Evolutionary conservation across 148 eudicot genomes (phyloP).

Genomic region (Linanthus parryae): DNA sequence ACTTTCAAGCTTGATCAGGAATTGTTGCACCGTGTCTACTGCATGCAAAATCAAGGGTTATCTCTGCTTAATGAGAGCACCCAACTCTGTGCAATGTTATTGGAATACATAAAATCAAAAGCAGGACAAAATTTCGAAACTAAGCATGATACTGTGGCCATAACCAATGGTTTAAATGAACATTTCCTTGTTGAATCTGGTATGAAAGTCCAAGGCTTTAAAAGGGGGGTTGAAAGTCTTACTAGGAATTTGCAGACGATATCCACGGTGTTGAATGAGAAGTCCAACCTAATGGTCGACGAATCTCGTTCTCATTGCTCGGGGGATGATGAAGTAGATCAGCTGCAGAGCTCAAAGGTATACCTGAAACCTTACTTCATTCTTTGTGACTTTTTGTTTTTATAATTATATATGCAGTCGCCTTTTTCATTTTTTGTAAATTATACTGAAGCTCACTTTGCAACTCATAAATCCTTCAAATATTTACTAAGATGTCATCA

Average conservation of each 20-base stretch:
- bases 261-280: slow-evolving; percentile 42
- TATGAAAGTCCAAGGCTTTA: slow-evolving; percentile 69
- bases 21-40: slow-evolving; percentile 41
- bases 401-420: no score
- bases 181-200: slow-evolving; percentile 69
- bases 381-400: no score
- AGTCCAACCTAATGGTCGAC: slow-evolving; percentile 26
- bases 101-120: slow-evolving; percentile 52
- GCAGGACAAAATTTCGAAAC: slow-evolving; percentile 26
- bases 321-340: slow-evolving; percentile 16
- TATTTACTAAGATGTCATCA: no score
- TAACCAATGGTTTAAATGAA: slow-evolving; percentile 32
- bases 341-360: slow-evolving; percentile 50
- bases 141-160: slow-evolving; percentile 20
- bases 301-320: slow-evolving; percentile 24
- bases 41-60: slow-evolving; percentile 62
- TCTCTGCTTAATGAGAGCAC: slow-evolving; percentile 48
- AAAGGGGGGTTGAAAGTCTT: slow-evolving; percentile 55
- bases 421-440: no score
- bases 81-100: slow-evolving; percentile 51
- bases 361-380: no score
- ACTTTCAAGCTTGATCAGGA: slow-evolving; percentile 73
- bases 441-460: no score
- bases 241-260: slow-evolving; percentile 44
- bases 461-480: no score